These are phyloP conservation scores for Rhododendron griersonianum DNA, from an alignment of 148 eudicot genomes.

Conservation along the genomic window DNA sequence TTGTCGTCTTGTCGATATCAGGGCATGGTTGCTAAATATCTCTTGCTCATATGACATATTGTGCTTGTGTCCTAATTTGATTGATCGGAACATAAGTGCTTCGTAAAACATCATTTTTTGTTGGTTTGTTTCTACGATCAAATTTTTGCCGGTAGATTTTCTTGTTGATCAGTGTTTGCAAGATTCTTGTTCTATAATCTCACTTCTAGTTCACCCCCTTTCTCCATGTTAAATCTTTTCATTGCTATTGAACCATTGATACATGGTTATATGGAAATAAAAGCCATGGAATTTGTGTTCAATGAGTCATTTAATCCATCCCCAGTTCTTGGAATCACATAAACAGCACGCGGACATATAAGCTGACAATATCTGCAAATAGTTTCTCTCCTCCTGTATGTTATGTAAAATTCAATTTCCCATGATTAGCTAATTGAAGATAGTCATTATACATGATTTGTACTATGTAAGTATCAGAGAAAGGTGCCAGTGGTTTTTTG, in stretches of 20 bases:
- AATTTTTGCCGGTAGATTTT: neutral
- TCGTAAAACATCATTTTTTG: neutral
- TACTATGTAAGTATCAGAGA: neutral
- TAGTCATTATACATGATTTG: neutral
- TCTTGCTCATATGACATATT: neutral
- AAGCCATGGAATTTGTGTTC: neutral
- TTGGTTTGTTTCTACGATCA: neutral
- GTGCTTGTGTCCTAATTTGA: neutral
- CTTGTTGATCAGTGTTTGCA: conserved; percentile 4
- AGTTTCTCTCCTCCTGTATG: neutral
- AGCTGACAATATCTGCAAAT: neutral
- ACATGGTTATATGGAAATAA: neutral
- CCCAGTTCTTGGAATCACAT: neutral
- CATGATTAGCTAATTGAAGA: neutral
- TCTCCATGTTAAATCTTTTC: neutral
- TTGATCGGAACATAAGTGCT: neutral
- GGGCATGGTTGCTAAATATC: neutral
- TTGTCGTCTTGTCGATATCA: neutral
- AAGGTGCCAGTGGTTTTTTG: neutral
- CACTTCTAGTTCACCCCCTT: neutral
- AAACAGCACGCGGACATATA: neutral
- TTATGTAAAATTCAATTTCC: neutral
- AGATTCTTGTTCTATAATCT: neutral
- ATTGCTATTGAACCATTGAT: too few relatives aligned
- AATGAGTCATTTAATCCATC: neutral